phyloP scores from a whole-genome alignment of 2,329 filamentous ascomycete genomes.

The Diaporthe citriasiana region DNA sequence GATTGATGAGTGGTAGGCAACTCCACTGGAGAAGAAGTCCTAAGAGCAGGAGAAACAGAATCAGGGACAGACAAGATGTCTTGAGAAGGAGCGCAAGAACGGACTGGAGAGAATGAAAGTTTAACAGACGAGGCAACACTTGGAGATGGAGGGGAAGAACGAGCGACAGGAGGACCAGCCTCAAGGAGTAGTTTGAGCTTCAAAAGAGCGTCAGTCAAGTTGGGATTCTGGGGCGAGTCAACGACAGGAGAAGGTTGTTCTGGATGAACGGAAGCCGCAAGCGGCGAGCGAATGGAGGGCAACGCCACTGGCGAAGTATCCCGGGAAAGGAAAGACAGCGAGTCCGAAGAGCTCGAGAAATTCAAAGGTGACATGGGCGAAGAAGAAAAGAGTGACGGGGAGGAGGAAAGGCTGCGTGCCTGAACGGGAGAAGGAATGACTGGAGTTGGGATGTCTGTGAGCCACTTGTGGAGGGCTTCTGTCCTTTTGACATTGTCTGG shows the following conservation, averaged over 20 bases:
- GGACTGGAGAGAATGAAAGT: background rate
- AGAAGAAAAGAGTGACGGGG: constrained; percentile 16
- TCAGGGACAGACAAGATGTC: background rate
- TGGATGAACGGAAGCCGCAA: background rate
- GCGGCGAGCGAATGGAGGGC: background rate
- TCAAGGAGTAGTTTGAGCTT: constrained; percentile 5
- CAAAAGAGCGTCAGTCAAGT: constrained; percentile 10
- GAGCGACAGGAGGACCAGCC: constrained; percentile 11
- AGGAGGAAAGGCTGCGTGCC: background rate
- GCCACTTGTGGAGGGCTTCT: constrained; percentile 27
- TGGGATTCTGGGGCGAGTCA: background rate
- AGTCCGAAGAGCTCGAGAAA: background rate
- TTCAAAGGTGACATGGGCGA: background rate
- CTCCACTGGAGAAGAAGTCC: background rate
- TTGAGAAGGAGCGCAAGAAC: background rate
- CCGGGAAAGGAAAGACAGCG: background rate
- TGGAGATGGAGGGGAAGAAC: background rate
- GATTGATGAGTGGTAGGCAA: too few relatives aligned
- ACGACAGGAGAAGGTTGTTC: background rate
- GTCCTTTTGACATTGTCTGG: constrained; percentile 19
- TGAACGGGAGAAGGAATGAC: background rate
- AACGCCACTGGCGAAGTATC: background rate
- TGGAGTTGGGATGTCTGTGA: constrained; percentile 26
- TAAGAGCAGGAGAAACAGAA: background rate
- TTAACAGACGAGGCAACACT: background rate